Percentiles rank a stretch among this genome's conserved stretches.
phyloP scores from a whole-genome alignment of 2,329 filamentous ascomycete species.

The Diaporthe longicolla region DNA sequence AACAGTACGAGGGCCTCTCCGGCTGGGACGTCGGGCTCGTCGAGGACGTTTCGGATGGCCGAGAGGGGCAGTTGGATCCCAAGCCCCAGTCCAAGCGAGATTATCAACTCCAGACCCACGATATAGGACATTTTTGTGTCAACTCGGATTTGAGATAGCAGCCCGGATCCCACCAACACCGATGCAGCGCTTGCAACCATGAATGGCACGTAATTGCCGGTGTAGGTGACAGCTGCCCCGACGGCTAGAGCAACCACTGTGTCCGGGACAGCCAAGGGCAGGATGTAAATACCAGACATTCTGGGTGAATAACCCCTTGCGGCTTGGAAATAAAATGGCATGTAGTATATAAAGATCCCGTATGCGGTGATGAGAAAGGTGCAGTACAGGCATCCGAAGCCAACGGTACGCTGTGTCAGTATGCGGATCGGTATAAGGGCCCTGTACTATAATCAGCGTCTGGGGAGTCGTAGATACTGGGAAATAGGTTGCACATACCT shows the following conservation, averaged over 20 bases:
- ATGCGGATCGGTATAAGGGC: conserved; percentile 12
- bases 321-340: conserved; percentile 26
- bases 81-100: neutral
- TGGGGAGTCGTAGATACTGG: rapidly evolving
- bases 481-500: neutral
- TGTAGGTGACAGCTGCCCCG: neutral
- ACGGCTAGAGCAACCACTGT: neutral
- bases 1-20: conserved; percentile 5
- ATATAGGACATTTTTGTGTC: neutral
- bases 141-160: neutral
- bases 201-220: conserved; percentile 14
- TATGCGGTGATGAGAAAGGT: neutral
- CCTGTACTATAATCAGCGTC: neutral
- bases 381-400: conserved; percentile 2
- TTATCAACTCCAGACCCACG: neutral
- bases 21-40: neutral
- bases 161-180: neutral
- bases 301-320: neutral
- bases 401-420: conserved; percentile 11
- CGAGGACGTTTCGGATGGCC: neutral
- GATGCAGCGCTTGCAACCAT: neutral
- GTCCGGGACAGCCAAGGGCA: neutral
- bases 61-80: conserved; percentile 16
- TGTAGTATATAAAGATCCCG: neutral
- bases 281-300: neutral